Evolutionary conservation across 2,329 filamentous ascomycete genomes (phyloP).

Genomic region (Capronia americana): DNA sequence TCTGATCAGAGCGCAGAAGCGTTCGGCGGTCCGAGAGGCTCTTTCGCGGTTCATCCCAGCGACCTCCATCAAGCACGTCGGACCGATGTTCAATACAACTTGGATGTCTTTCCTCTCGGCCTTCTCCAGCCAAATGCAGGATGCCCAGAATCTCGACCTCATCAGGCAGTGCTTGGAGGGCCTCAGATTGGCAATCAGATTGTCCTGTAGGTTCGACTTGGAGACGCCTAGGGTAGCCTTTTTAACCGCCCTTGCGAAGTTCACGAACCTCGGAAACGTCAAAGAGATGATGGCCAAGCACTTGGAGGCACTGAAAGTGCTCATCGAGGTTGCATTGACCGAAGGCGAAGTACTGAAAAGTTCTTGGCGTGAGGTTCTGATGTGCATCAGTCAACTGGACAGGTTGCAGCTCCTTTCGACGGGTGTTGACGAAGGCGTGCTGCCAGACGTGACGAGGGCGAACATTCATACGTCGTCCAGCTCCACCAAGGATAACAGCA

Average conservation of each 20-base stretch:
- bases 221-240: slow-evolving; percentile 95
- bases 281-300: slow-evolving; percentile 97
- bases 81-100: slow-evolving; percentile 97
- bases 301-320: slow-evolving; percentile 87
- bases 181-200: slow-evolving; percentile 89
- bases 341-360: slow-evolving; percentile 88
- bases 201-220: slow-evolving; percentile 91
- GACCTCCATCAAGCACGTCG: slow-evolving; percentile 91
- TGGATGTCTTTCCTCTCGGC: slow-evolving; percentile 99
- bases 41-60: slow-evolving; percentile 82
- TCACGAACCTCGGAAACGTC: slow-evolving; percentile 93
- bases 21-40: slow-evolving; percentile 73
- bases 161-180: slow-evolving; percentile 93
- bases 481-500: slow-evolving; percentile 54
- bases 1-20: slow-evolving; percentile 85
- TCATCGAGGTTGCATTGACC: slow-evolving; percentile 89
- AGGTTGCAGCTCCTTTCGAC: slow-evolving; percentile 93
- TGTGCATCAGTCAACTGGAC: slow-evolving; percentile 94
- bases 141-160: slow-evolving; percentile 88
- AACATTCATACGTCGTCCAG: slow-evolving; percentile 69
- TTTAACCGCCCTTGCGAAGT: slow-evolving; percentile 88
- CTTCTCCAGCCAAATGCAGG: slow-evolving; percentile 89
- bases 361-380: slow-evolving; percentile 94
- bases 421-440: slow-evolving; percentile 87
- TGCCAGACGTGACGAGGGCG: slow-evolving; percentile 89